Percentiles rank a stretch among this genome's conserved stretches.
These are phyloP conservation scores for Globisporangium emineosum DNA, from an alignment of 352 stramenopile species.

Conservation along the genomic window DNA sequence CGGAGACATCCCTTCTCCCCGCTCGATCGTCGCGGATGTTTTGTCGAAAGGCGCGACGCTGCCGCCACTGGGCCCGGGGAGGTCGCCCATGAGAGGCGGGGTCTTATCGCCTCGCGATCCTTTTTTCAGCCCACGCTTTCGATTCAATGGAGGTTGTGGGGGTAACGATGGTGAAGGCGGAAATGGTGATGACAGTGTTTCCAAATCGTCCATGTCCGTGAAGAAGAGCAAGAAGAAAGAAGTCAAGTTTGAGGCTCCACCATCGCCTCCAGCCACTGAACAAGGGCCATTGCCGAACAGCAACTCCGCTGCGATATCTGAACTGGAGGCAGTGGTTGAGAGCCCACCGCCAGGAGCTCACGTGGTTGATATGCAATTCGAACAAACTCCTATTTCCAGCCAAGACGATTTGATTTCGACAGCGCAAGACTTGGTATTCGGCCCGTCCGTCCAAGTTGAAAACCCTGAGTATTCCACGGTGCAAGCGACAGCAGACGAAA, in stretches of 20 bases:
- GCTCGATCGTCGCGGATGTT: slow-evolving; percentile 53
- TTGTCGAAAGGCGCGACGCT: slow-evolving; percentile 44
- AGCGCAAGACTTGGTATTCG: neutral
- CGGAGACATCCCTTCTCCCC: slow-evolving; percentile 32
- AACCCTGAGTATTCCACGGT: neutral
- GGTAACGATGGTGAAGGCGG: neutral
- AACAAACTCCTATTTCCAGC: neutral
- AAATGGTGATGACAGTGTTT: neutral
- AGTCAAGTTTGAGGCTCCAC: slow-evolving; percentile 4
- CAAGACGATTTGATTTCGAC: neutral
- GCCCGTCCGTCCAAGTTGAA: neutral
- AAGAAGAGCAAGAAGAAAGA: slow-evolving; percentile 16
- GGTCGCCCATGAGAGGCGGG: slow-evolving; percentile 3
- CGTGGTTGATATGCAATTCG: neutral
- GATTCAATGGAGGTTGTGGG: too few species aligned
- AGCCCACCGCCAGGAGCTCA: neutral
- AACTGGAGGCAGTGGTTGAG: neutral
- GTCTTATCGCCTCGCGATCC: slow-evolving; percentile 44
- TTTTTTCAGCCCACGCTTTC: slow-evolving; percentile 68
- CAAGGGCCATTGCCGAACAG: neutral
- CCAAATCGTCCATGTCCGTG: neutral
- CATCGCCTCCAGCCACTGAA: neutral
- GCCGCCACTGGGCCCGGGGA: slow-evolving; percentile 28
- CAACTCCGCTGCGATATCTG: neutral
- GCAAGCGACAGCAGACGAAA: neutral